Conservation (phyloP, 2,329 filamentous ascomycete genomes). For the Trichoderma sp. region DNA sequence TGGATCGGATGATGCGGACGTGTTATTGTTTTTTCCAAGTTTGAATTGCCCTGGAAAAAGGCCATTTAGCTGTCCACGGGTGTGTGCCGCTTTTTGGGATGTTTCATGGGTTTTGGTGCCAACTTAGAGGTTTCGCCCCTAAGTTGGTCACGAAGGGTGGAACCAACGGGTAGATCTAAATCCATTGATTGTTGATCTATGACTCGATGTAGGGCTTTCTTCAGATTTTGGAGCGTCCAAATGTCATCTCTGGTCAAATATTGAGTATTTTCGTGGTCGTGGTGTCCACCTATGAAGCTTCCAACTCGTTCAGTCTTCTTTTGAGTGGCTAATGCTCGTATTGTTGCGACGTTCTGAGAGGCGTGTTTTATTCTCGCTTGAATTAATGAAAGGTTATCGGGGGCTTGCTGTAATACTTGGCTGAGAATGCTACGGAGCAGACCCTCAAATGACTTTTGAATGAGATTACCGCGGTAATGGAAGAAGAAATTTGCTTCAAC, state of each 20-base stretch:
- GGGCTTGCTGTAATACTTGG: slow-evolving; percentile 1
- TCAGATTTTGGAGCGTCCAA: neutral
- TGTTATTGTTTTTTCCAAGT: too few relatives aligned
- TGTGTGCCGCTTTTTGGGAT: too few relatives aligned
- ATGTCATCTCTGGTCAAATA: neutral
- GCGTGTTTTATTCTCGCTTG: neutral
- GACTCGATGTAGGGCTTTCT: neutral
- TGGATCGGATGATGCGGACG: too few relatives aligned
- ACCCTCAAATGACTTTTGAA: slow-evolving; percentile 9
- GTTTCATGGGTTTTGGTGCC: too few relatives aligned
- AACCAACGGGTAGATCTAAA: too few relatives aligned
- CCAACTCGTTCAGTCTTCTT: too few relatives aligned
- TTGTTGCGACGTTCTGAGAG: neutral
- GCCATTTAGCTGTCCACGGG: too few relatives aligned
- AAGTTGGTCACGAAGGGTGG: too few relatives aligned
- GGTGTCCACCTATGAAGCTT: too few relatives aligned
- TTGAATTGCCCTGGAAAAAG: too few relatives aligned
- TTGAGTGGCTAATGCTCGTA: too few relatives aligned
- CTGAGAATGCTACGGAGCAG: slow-evolving; percentile 3
- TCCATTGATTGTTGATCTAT: neutral
- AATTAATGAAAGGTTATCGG: neutral
- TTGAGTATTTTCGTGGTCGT: neutral
- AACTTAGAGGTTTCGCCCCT: too few relatives aligned
- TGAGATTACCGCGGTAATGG: neutral
- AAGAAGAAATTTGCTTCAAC: slow-evolving; percentile 12